Evolutionary conservation across 805 yeast genomes (phyloP).

Genomic region (Starmerella stigmatis): DNA sequence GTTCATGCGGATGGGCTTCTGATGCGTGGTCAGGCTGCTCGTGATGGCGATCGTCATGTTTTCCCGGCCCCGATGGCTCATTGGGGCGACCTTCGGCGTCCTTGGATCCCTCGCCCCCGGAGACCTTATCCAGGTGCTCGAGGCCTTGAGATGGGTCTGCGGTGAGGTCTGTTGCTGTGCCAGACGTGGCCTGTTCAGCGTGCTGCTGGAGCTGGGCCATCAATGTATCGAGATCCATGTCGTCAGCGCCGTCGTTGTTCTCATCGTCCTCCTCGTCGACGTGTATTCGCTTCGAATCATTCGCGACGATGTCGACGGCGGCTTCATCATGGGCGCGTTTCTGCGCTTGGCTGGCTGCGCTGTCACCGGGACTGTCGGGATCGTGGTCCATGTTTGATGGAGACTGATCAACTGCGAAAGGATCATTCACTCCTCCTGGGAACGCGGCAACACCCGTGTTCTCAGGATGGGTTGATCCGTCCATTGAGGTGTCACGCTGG

Average conservation of each 20-base stretch:
- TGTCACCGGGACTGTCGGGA: not conserved
- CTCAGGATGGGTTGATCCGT: constrained; percentile 13
- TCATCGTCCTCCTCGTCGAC: constrained; percentile 2
- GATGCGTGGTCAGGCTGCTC: too few species aligned
- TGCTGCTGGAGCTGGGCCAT: constrained; percentile 25
- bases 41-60: too few species aligned
- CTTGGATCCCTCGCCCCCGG: too few species aligned
- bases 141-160: too few species aligned
- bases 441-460: constrained; percentile 9
- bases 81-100: too few species aligned
- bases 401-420: constrained; percentile 1
- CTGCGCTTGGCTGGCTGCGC: not conserved
- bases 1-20: too few species aligned
- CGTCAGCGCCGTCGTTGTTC: constrained; percentile 15
- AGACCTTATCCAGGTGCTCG: too few species aligned
- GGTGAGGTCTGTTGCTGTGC: too few species aligned
- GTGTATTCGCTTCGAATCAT: constrained; percentile 2
- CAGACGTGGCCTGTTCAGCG: constrained; percentile 16
- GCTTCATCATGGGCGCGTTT: constrained; percentile 9
- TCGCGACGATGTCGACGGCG: not conserved
- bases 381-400: not conserved
- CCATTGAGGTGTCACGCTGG: constrained; percentile 12
- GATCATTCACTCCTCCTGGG: constrained; percentile 4
- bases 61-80: too few species aligned
- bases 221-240: constrained; percentile 25